Percentiles rank a stretch among this genome's conserved stretches.
Evolutionary conservation across 352 stramenopile species (phyloP).

Genomic region (Vaucheria bursata): DNA sequence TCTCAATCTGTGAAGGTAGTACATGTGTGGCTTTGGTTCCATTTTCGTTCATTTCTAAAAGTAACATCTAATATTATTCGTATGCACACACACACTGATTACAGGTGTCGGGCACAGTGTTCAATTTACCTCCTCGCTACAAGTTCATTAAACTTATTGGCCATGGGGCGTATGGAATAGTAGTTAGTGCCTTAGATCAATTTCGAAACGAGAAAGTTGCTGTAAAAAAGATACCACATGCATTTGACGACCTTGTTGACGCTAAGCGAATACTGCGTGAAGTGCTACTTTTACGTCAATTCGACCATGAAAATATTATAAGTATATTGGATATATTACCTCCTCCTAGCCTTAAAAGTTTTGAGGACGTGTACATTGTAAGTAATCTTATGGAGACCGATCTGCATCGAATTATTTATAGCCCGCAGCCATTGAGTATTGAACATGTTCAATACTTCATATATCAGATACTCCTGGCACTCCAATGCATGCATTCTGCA

Average conservation of each 20-base stretch:
- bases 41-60: too few species aligned
- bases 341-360: slow-evolving; percentile 31
- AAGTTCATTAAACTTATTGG: slow-evolving; percentile 82
- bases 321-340: slow-evolving; percentile 51
- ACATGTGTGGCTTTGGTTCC: too few species aligned
- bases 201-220: slow-evolving; percentile 72
- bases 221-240: slow-evolving; percentile 84
- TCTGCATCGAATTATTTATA: slow-evolving; percentile 75
- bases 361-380: slow-evolving; percentile 78
- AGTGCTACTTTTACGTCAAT: slow-evolving; percentile 67
- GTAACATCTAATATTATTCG: too few species aligned
- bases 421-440: slow-evolving; percentile 63
- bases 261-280: slow-evolving; percentile 96
- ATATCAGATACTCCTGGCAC: slow-evolving; percentile 85
- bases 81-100: too few species aligned
- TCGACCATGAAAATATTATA: slow-evolving; percentile 80
- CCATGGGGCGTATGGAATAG: slow-evolving; percentile 79
- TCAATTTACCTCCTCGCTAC: too few species aligned
- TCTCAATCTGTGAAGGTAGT: too few species aligned
- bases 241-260: slow-evolving; percentile 85
- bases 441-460: slow-evolving; percentile 88
- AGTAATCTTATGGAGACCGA: slow-evolving; percentile 83
- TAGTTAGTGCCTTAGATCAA: slow-evolving; percentile 71
- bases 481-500: slow-evolving; percentile 91
- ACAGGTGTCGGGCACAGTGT: too few species aligned